Evolutionary conservation across 345 rosid genomes (phyloP), one percentile per base, ranked within the genome.

Genomic region (Brassica napus): DNA sequence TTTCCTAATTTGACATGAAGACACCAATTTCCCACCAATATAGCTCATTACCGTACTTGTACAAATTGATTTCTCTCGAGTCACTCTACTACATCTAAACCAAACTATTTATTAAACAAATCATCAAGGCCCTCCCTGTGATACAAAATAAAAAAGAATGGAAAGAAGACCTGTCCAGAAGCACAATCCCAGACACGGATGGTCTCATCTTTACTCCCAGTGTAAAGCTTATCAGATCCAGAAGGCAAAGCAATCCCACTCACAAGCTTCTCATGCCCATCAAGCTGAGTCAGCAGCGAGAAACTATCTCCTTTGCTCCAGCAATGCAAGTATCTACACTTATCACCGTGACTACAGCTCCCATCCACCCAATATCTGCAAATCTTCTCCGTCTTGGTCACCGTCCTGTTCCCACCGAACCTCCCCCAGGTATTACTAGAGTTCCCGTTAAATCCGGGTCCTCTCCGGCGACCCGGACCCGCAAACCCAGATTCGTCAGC

Each of bases 331-430:
- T 28, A 96, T 82, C 86, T 86, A 75, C 99, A 92, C 82, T 79
- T 88, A 14, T 96, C 99, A 24, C 91, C 97, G 47, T 85, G 91
- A 8, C 16, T 74, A 79, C 99, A 96, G 23, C 76, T 87, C 81
- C 97, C 99, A 83, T 88, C 94, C 28, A 88, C 86, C 99, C 99
- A 96, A 82, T 73, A 89, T 68, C 76, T 89, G 81, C 99, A 96
- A 12, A 93, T 57, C 79, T 88, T 93, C 83, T 90, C 97, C 31
- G 87, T 80, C 86, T 83, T 93, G 69, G 81, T 88, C 75, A 83
- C 83, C 75, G 82, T 82, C 59, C 84, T 84, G 63, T 75, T 90
- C 82, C 78, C 89, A 78, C 89, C 96, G 80, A 69, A 82, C 67
- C 89, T 84, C 18, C 92, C 92, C 92, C 92, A 87, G 3, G 76